A percentile compares a stretch with the other conserved stretches of the same genome.
phyloP scores from a whole-genome alignment of 1,284 basidiomycete genomes.

The Uromyces viciae-fabae region DNA sequence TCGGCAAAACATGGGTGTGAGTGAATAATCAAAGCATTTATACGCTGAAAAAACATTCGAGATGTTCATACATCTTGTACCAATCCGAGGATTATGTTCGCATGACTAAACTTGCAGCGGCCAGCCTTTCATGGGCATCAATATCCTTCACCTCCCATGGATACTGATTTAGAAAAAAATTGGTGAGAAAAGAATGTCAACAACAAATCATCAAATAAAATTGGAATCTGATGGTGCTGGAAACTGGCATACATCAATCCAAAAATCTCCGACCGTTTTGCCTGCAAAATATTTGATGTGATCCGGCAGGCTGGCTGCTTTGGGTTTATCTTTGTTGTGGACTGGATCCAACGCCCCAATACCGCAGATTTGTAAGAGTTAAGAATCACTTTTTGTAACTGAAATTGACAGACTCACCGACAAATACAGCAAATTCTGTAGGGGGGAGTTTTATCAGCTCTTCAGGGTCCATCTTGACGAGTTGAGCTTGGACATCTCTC shows the following conservation, averaged over 20 bases:
- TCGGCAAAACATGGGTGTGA: not conserved
- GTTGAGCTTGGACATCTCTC: slow-evolving; percentile 69
- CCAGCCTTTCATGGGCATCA: slow-evolving; percentile 35
- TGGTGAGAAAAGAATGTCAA: not conserved
- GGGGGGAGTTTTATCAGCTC: slow-evolving; percentile 55
- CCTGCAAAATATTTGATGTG: slow-evolving; percentile 62
- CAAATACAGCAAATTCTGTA: slow-evolving; percentile 82
- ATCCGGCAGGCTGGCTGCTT: slow-evolving; percentile 68
- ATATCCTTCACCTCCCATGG: slow-evolving; percentile 45
- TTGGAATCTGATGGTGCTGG: not conserved
- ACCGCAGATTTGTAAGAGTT: not conserved
- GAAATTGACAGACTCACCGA: slow-evolving; percentile 55
- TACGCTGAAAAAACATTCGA: too few species aligned
- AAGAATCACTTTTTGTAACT: not conserved
- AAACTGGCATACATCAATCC: slow-evolving; percentile 31
- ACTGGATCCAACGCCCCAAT: slow-evolving; percentile 57
- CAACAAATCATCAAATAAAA: too few species aligned
- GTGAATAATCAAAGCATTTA: too few species aligned
- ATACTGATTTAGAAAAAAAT: slow-evolving; percentile 8
- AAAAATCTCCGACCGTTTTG: slow-evolving; percentile 44
- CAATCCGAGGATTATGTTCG: not conserved
- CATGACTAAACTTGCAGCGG: not conserved
- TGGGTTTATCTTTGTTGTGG: slow-evolving; percentile 86
- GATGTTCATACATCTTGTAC: too few species aligned
- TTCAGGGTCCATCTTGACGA: slow-evolving; percentile 57